A percentile compares a stretch with the other conserved stretches of the same genome.
Evolutionary conservation across 208 protist genomes (phyloP).

Genomic region (Leishmania mexicana): DNA sequence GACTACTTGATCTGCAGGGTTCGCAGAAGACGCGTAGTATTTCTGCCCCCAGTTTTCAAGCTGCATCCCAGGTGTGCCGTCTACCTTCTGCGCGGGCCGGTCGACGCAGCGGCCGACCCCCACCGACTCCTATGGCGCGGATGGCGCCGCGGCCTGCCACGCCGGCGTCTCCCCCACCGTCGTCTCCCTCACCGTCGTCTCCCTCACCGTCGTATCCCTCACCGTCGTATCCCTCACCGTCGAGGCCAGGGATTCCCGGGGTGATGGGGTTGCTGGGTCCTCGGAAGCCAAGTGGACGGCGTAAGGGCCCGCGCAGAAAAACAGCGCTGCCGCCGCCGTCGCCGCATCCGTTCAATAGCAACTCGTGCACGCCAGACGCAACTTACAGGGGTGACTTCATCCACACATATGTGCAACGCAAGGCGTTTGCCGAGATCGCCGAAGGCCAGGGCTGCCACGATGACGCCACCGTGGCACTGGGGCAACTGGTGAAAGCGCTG

Average conservation of each 20-base stretch:
- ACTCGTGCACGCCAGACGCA: not conserved
- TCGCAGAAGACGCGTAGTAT: not conserved
- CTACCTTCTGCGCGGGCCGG: not conserved
- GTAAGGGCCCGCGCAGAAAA: not conserved
- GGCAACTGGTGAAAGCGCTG: constrained; percentile 19
- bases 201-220: not conserved
- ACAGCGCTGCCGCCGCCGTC: not conserved
- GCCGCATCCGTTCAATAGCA: not conserved
- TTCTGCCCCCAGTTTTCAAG: not conserved
- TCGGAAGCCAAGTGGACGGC: not conserved
- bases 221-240: not conserved
- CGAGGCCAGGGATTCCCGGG: not conserved
- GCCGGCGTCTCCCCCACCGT: not conserved
- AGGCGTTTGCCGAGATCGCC: constrained; percentile 25
- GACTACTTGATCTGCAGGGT: not conserved
- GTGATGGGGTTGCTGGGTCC: not conserved
- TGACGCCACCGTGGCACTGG: not conserved
- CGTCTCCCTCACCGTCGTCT: not conserved
- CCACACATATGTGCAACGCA: constrained; percentile 21
- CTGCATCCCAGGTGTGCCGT: not conserved
- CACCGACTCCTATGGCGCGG: not conserved
- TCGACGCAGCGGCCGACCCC: constrained; percentile 1
- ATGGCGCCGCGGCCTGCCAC: not conserved
- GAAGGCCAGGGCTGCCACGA: not conserved
- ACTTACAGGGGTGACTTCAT: constrained; percentile 4